Evolutionary conservation across 2,329 filamentous ascomycete species (phyloP).

Genomic region (Volutella citrinella): DNA sequence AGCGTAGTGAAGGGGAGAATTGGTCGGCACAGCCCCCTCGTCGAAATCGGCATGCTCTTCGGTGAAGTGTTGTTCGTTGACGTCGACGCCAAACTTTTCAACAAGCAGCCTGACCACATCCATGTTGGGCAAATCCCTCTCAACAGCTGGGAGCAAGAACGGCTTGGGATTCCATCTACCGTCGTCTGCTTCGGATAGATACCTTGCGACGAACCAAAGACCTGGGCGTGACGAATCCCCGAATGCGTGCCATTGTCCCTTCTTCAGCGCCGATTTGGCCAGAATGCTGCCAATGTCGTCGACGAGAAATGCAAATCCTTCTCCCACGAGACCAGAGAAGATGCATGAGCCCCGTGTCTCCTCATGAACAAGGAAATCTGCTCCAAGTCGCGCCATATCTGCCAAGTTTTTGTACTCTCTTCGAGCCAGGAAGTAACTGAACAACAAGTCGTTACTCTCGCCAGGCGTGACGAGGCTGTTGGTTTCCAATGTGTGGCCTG

Average conservation of each 20-base stretch:
- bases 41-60: neutral
- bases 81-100: conserved; percentile 28
- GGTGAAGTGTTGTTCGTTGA: conserved; percentile 21
- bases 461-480: neutral
- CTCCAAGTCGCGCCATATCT: conserved; percentile 11
- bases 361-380: conserved; percentile 7
- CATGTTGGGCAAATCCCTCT: conserved; percentile 32
- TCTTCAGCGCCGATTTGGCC: conserved; percentile 5
- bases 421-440: conserved; percentile 6
- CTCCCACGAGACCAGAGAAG: conserved; percentile 10
- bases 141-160: conserved; percentile 26
- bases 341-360: neutral
- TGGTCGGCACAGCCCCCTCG: neutral
- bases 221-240: conserved; percentile 14
- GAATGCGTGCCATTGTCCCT: conserved; percentile 18
- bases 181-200: neutral
- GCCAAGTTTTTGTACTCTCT: conserved; percentile 21
- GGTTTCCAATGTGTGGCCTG: neutral
- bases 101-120: conserved; percentile 32
- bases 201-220: conserved; percentile 12
- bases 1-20: conserved; percentile 14
- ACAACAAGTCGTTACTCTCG: neutral
- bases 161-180: conserved; percentile 3
- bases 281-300: conserved; percentile 15
- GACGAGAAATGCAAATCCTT: conserved; percentile 16